Conservation (phyloP, 176 grass and related monocot species). For the Aegilops bicornis region DNA sequence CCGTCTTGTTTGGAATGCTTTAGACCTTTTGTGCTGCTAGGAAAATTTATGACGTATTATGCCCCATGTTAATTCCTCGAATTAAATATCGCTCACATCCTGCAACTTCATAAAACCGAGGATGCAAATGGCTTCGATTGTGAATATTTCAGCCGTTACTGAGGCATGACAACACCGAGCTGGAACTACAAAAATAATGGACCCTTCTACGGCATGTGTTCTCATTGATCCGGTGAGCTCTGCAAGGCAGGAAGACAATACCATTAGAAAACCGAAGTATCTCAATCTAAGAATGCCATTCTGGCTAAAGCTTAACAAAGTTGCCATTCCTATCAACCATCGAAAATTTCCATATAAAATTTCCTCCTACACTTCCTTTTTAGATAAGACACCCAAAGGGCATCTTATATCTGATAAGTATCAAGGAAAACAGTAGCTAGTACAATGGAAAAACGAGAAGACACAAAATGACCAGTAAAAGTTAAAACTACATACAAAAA, state of each 20-base stretch:
- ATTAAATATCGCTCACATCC: background rate
- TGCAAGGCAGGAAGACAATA: conserved; percentile 8
- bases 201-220: background rate
- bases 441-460: no score
- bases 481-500: no score
- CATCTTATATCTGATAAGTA: no score
- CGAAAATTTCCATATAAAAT: no score
- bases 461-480: no score
- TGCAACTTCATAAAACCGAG: background rate
- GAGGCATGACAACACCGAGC: background rate
- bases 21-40: background rate
- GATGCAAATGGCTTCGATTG: background rate
- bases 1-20: background rate
- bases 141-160: background rate
- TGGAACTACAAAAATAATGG: background rate
- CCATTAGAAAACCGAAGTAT: background rate
- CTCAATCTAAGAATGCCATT: background rate
- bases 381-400: no score
- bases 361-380: no score
- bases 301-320: background rate
- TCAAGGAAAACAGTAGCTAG: no score
- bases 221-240: conserved; percentile 34
- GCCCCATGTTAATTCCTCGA: background rate
- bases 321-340: background rate
- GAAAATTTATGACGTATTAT: background rate